Percentiles rank a stretch among this genome's conserved stretches.
Evolutionary conservation across 805 yeast species (phyloP).

Genomic region (Nakazawaea ishiwadae): DNA sequence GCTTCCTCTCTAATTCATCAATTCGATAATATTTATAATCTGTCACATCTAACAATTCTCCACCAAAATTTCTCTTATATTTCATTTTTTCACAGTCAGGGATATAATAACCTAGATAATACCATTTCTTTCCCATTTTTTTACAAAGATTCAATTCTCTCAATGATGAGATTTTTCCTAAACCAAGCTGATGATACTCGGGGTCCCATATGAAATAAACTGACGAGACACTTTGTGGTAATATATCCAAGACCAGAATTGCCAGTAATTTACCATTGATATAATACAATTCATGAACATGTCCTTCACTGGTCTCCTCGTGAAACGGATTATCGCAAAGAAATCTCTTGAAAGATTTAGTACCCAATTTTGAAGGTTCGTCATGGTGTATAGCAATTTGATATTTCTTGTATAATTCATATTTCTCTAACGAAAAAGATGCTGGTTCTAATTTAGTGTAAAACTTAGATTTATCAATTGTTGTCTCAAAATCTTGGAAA

Average conservation of each 20-base stretch:
- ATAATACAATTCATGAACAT: constrained; percentile 77
- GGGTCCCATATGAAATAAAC: constrained; percentile 91
- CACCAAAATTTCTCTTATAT: constrained; percentile 77
- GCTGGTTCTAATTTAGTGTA: constrained; percentile 50
- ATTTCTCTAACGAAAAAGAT: constrained; percentile 53
- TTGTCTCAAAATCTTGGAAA: constrained; percentile 16
- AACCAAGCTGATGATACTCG: constrained; percentile 57
- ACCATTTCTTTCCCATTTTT: constrained; percentile 45
- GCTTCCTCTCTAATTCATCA: constrained; percentile 20
- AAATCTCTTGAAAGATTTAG: constrained; percentile 53
- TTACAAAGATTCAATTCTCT: constrained; percentile 58
- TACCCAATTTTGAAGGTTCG: constrained; percentile 36
- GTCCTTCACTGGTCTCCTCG: constrained; percentile 36
- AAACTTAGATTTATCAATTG: constrained; percentile 15
- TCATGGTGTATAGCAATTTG: constrained; percentile 72
- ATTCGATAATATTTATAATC: constrained; percentile 40
- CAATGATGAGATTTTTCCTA: constrained; percentile 76
- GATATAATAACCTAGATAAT: constrained; percentile 78
- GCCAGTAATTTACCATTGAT: constrained; percentile 61
- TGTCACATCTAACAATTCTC: constrained; percentile 58
- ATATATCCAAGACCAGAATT: constrained; percentile 68
- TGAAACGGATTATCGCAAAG: constrained; percentile 66
- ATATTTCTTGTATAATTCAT: constrained; percentile 56
- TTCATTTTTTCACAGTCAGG: constrained; percentile 79
- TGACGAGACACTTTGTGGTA: constrained; percentile 74